Evolutionary conservation across 225 moss, liverwort and hornwort species (phyloP).

Genomic region (Thuidium tamariscinum): DNA sequence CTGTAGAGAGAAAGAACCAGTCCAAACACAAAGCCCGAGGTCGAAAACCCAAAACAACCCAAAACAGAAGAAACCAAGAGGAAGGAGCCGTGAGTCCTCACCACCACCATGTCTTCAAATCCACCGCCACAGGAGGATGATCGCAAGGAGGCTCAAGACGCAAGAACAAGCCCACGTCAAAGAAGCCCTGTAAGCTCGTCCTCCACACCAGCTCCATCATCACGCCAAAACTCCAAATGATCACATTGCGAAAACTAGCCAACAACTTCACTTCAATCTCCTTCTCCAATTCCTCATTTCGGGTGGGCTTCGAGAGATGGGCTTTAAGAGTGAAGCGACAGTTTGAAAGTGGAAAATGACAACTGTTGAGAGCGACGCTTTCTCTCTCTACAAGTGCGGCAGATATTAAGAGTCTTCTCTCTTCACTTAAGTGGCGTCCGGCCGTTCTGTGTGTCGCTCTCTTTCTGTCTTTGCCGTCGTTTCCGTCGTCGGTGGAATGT

Average conservation of each 20-base stretch:
- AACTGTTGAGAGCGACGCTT: background rate
- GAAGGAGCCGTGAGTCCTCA: background rate
- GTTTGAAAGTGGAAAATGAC: background rate
- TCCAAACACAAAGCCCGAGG: constrained; percentile 30
- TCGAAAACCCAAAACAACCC: background rate
- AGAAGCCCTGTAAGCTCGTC: background rate
- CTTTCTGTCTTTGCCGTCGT: background rate
- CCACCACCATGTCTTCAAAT: background rate
- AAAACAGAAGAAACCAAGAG: background rate
- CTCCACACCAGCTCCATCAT: background rate
- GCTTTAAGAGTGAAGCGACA: background rate
- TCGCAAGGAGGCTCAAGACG: background rate
- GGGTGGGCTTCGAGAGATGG: background rate
- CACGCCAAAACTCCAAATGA: background rate
- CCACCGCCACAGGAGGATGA: background rate
- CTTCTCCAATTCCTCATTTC: background rate
- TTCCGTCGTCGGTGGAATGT: background rate
- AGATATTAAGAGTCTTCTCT: background rate
- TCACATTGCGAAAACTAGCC: background rate
- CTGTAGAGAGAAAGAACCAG: constrained; percentile 20
- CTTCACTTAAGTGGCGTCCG: background rate
- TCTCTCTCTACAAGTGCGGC: background rate
- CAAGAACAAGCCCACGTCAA: background rate
- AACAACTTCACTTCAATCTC: background rate
- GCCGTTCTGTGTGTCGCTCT: background rate